phyloP scores from a whole-genome alignment of 139 green algal genomes.

The Chlamydomonas sphaeroides region DNA sequence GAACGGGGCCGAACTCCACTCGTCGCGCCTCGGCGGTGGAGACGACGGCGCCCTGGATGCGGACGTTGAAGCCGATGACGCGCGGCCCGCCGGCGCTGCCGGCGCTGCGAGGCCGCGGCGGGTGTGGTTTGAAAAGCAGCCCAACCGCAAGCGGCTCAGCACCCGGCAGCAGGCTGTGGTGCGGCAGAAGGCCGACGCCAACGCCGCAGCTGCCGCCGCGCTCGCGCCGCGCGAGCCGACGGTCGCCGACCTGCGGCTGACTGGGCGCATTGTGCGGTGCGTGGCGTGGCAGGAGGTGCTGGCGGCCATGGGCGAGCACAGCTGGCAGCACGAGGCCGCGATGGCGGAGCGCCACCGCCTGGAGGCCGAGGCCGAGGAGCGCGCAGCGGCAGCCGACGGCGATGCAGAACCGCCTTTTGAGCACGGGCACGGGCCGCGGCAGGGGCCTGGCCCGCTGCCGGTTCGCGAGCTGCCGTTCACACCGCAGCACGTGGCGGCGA shows the following conservation, averaged over 20 bases:
- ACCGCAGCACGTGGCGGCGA: conserved; percentile 28
- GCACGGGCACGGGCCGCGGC: too few relatives aligned
- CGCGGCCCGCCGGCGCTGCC: too few relatives aligned
- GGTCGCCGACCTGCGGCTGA: conserved; percentile 1
- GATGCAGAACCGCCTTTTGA: too few relatives aligned
- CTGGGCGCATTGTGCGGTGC: background rate
- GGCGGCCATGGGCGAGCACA: conserved; percentile 5
- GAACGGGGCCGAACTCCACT: too few relatives aligned
- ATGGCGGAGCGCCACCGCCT: background rate
- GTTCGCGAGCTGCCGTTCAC: conserved; percentile 16
- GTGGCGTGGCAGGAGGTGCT: conserved; percentile 4
- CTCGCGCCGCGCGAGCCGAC: background rate
- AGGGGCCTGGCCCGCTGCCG: background rate
- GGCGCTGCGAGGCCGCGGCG: too few relatives aligned
- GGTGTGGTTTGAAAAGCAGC: too few relatives aligned
- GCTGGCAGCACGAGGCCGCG: background rate
- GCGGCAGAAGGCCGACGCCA: background rate
- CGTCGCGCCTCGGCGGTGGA: too few relatives aligned
- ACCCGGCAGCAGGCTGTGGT: background rate
- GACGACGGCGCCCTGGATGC: too few relatives aligned
- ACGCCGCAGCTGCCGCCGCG: too few relatives aligned
- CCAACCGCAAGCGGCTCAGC: too few relatives aligned
- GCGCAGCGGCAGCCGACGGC: background rate
- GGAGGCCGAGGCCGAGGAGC: background rate
- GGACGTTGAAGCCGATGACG: too few relatives aligned